Evolutionary conservation across 2,329 filamentous ascomycete species (phyloP).

Genomic region (Botrytis byssoidea): DNA sequence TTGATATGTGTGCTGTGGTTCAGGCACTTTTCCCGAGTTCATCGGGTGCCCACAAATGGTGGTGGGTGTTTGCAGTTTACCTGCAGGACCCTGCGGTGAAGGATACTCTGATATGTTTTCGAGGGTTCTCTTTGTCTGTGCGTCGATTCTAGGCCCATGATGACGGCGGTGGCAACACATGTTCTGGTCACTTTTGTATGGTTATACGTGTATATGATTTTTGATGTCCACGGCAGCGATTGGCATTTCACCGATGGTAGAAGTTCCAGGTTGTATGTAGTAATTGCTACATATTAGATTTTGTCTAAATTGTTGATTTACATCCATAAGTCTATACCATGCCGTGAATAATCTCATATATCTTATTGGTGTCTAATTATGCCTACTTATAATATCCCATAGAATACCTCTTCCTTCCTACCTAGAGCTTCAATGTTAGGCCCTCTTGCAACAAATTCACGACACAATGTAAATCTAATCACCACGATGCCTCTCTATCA

Average conservation of each 20-base stretch:
- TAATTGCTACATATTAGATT: neutral
- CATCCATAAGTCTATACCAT: fast-evolving
- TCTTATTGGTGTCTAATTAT: neutral
- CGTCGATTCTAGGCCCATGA: neutral
- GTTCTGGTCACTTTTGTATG: neutral
- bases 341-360: neutral
- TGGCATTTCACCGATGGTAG: neutral
- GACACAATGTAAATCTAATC: neutral
- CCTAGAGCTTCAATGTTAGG: neutral
- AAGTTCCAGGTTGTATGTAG: neutral
- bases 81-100: neutral
- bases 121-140: neutral
- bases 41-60: neutral
- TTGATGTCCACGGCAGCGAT: neutral
- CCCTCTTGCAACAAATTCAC: neutral
- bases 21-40: neutral
- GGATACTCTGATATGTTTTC: neutral
- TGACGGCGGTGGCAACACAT: neutral
- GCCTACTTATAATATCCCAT: neutral
- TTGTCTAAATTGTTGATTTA: neutral
- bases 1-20: neutral
- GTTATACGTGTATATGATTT: neutral
- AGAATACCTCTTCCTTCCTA: fast-evolving
- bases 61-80: neutral
- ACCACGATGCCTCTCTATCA: neutral